Conservation (phyloP, 306 rosid species). For the Lablab purpureus region DNA sequence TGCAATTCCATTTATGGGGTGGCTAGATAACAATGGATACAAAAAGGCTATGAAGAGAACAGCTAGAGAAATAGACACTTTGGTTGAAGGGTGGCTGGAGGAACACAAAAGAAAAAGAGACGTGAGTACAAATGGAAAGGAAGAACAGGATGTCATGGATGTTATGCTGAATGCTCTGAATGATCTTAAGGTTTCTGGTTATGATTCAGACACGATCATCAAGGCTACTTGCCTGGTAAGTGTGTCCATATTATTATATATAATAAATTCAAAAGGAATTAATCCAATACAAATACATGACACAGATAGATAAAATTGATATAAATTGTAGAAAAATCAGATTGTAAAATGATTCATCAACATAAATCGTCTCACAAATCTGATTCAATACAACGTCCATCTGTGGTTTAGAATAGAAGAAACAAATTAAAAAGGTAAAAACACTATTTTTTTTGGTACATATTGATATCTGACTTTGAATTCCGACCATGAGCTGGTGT, state of each 20-base stretch:
- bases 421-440: not conserved
- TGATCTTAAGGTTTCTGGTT: conserved; percentile 34
- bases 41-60: conserved; percentile 54
- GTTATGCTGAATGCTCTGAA: conserved; percentile 48
- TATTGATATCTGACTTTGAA: not conserved
- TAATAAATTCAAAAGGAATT: not conserved
- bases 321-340: not conserved
- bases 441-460: not conserved
- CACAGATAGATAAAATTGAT: not conserved
- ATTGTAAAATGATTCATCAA: not conserved
- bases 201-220: conserved; percentile 54
- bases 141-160: conserved; percentile 56
- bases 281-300: not conserved
- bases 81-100: conserved; percentile 51
- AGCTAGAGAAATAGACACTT: conserved; percentile 47
- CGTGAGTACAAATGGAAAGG: conserved; percentile 33
- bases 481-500: not conserved
- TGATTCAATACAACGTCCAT: not conserved
- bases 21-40: conserved; percentile 52
- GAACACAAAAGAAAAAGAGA: conserved; percentile 54
- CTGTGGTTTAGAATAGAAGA: not conserved
- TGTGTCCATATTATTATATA: not conserved
- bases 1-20: conserved; percentile 54
- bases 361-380: not conserved
- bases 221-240: conserved; percentile 57